Evolutionary conservation across 208 protist genomes (phyloP).

Genomic region (Porcisia deanei): DNA sequence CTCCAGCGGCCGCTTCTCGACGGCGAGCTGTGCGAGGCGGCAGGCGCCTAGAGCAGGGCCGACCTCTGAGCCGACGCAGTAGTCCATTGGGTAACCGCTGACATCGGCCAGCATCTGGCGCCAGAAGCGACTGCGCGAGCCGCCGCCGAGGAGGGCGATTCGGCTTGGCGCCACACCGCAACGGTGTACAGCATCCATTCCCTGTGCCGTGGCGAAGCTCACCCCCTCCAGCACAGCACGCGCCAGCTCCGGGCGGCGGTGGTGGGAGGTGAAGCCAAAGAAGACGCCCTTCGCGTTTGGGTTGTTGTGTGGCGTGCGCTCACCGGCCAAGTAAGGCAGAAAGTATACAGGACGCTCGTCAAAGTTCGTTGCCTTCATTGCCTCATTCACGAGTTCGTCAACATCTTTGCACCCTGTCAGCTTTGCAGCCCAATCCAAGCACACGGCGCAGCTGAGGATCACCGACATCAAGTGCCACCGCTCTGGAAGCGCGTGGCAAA

Average conservation of each 20-base stretch:
- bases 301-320: conserved; percentile 83
- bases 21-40: conserved; percentile 67
- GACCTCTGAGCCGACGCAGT: conserved; percentile 70
- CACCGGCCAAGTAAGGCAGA: conserved; percentile 71
- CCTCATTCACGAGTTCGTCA: conserved; percentile 56
- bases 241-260: conserved; percentile 57
- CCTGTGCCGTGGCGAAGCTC: conserved; percentile 70
- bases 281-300: conserved; percentile 75
- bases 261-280: conserved; percentile 71
- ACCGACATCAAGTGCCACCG: conserved; percentile 84
- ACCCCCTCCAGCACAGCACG: conserved; percentile 74
- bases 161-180: conserved; percentile 57
- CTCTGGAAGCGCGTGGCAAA: conserved; percentile 75
- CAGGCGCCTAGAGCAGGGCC: conserved; percentile 66
- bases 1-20: conserved; percentile 55
- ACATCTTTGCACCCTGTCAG: conserved; percentile 67
- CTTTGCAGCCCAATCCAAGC: conserved; percentile 71
- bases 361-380: conserved; percentile 50
- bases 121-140: conserved; percentile 68
- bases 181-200: conserved; percentile 78
- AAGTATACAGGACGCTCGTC: conserved; percentile 65
- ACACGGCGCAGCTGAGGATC: conserved; percentile 79
- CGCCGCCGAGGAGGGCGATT: conserved; percentile 73
- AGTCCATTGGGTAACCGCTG: conserved; percentile 55
- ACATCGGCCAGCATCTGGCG: conserved; percentile 82